Percentiles rank a stretch among this genome's conserved stretches.
Evolutionary conservation across 139 green algal species (phyloP).

Genomic region (Ulvella scutata): DNA sequence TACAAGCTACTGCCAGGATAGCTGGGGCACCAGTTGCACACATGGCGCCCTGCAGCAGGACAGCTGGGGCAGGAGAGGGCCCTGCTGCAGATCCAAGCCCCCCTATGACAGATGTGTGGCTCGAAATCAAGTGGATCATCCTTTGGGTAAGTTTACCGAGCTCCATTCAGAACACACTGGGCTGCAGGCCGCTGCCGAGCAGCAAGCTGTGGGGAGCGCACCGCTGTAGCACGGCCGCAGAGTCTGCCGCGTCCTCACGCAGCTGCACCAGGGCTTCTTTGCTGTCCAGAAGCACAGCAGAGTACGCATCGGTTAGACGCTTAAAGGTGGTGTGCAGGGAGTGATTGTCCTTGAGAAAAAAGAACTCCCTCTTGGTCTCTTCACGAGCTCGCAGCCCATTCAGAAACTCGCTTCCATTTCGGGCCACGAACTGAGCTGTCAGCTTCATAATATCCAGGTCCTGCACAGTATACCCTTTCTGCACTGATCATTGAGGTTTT

Average conservation of each 20-base stretch:
- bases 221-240: conserved; percentile 10
- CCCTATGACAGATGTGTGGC: too few relatives aligned
- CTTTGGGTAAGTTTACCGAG: too few relatives aligned
- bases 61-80: too few relatives aligned
- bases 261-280: conserved; percentile 54
- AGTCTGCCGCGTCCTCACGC: conserved; percentile 41
- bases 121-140: too few relatives aligned
- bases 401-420: conserved; percentile 80
- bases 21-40: too few relatives aligned
- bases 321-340: conserved; percentile 90
- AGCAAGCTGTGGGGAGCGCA: conserved; percentile 10
- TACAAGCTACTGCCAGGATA: too few relatives aligned
- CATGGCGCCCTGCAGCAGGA: too few relatives aligned
- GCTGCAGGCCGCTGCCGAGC: neutral
- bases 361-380: conserved; percentile 58
- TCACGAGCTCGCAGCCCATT: conserved; percentile 43
- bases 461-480: conserved; percentile 15
- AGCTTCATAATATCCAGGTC: conserved; percentile 94
- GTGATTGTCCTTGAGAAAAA: conserved; percentile 95
- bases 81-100: too few relatives aligned
- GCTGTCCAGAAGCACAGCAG: conserved; percentile 74
- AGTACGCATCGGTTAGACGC: conserved; percentile 81
- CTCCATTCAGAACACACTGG: neutral
- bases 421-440: conserved; percentile 86
- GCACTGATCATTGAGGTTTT: neutral